These are phyloP conservation scores for Priceomyces melissophilus DNA, from an alignment of 805 yeast genomes.

Conservation along the genomic window DNA sequence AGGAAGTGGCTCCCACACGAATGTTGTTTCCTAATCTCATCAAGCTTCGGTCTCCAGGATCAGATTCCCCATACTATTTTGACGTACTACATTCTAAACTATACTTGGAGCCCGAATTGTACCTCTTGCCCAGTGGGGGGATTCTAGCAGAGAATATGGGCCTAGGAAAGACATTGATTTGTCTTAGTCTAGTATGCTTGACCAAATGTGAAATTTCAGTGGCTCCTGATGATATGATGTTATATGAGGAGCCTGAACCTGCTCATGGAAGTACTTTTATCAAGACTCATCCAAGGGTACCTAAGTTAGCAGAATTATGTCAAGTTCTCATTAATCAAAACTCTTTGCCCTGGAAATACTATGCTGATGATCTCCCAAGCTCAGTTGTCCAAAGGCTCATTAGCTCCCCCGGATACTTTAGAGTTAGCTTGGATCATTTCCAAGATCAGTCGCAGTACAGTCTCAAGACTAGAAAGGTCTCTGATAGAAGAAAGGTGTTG, in stretches of 20 bases:
- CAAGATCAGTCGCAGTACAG: slow-evolving; percentile 18
- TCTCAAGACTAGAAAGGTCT: slow-evolving; percentile 14
- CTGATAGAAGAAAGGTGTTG: slow-evolving; percentile 11
- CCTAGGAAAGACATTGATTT: slow-evolving; percentile 59
- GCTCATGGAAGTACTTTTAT: slow-evolving; percentile 8
- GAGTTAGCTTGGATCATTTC: slow-evolving; percentile 20
- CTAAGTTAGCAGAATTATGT: slow-evolving; percentile 35
- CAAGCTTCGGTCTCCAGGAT: slow-evolving; percentile 16
- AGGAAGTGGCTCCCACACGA: slow-evolving; percentile 39
- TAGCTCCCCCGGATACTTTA: slow-evolving; percentile 45
- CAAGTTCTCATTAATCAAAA: slow-evolving; percentile 38
- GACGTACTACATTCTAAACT: slow-evolving; percentile 33
- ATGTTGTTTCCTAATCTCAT: slow-evolving; percentile 35
- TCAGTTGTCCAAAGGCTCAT: slow-evolving; percentile 35
- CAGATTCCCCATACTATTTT: slow-evolving; percentile 24
- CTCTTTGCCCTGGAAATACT: slow-evolving; percentile 59
- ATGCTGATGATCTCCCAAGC: slow-evolving; percentile 41
- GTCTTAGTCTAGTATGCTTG: slow-evolving; percentile 52
- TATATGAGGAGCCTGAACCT: slow-evolving; percentile 10
- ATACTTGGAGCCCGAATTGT: slow-evolving; percentile 36
- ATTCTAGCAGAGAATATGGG: slow-evolving; percentile 70
- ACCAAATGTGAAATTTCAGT: slow-evolving; percentile 48
- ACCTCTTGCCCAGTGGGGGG: slow-evolving; percentile 55
- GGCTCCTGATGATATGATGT: slow-evolving; percentile 34
- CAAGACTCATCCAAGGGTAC: slow-evolving; percentile 31